These are phyloP conservation scores for Rhizoclosmatium sp. DNA, from an alignment of 192 early-diverging fungal genomes.

Conservation along the genomic window DNA sequence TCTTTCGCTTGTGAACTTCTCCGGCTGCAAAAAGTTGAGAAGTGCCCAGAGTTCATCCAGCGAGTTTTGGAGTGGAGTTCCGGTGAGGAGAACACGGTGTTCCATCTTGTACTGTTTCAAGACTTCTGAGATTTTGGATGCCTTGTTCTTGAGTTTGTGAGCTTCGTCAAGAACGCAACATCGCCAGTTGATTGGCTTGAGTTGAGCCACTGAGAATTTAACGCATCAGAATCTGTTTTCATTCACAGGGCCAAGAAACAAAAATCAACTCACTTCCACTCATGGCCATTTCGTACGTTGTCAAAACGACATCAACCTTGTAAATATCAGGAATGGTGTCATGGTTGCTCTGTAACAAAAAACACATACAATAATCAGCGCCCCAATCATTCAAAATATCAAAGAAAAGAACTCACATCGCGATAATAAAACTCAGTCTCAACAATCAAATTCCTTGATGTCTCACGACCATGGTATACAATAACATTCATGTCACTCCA, in stretches of 20 bases:
- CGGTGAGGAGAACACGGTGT: conserved; percentile 80
- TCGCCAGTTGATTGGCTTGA: conserved; percentile 76
- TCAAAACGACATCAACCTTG: conserved; percentile 67
- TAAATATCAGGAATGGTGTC: conserved; percentile 45
- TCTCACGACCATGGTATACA: conserved; percentile 74
- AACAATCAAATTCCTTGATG: conserved; percentile 76
- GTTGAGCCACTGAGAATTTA: conserved; percentile 57
- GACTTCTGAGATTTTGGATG: conserved; percentile 80
- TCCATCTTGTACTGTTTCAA: conserved; percentile 79
- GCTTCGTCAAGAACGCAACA: conserved; percentile 85
- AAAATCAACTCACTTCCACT: conserved; percentile 41
- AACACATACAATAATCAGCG: too few relatives aligned
- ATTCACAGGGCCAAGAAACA: neutral
- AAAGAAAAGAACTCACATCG: conserved; percentile 41
- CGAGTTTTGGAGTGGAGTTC: conserved; percentile 86
- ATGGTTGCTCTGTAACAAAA: conserved; percentile 11
- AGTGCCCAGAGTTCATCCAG: conserved; percentile 84
- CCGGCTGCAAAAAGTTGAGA: conserved; percentile 83
- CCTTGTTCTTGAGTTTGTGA: conserved; percentile 86
- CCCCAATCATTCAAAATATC: too few relatives aligned
- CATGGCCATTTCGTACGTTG: conserved; percentile 73
- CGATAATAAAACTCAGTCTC: conserved; percentile 84
- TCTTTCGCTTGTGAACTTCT: conserved; percentile 65
- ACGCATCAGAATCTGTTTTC: neutral
- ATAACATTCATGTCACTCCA: conserved; percentile 80